phyloP scores from a whole-genome alignment of 305 asterid genomes.

The Fraxinus baroniana region DNA sequence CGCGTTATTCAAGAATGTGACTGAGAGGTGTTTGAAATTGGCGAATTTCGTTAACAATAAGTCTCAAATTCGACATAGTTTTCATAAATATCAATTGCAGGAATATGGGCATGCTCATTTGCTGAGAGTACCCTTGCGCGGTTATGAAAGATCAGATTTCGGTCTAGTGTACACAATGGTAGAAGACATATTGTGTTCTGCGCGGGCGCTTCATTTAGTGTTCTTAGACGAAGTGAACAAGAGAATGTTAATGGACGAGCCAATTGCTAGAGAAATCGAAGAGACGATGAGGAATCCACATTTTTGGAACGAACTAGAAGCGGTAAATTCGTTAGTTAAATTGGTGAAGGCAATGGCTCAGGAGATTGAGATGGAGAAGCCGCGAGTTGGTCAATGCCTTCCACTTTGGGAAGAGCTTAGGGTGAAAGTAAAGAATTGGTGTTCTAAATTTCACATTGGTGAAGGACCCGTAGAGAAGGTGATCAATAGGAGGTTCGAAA shows the following conservation, averaged over 20 bases:
- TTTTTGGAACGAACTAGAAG: slow-evolving; percentile 88
- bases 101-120: slow-evolving; percentile 71
- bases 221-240: slow-evolving; percentile 70
- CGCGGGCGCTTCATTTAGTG: slow-evolving; percentile 73
- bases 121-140: slow-evolving; percentile 52
- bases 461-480: slow-evolving; percentile 70
- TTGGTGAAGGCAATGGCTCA: slow-evolving; percentile 59
- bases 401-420: slow-evolving; percentile 91
- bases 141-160: slow-evolving; percentile 54
- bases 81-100: slow-evolving; percentile 74
- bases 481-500: slow-evolving; percentile 61
- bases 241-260: slow-evolving; percentile 56
- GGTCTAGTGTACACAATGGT: slow-evolving; percentile 53
- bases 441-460: slow-evolving; percentile 58
- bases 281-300: slow-evolving; percentile 80
- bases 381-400: slow-evolving; percentile 81
- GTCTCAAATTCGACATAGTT: slow-evolving; percentile 60
- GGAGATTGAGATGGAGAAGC: slow-evolving; percentile 74
- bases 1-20: slow-evolving; percentile 60
- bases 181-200: slow-evolving; percentile 76
- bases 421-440: slow-evolving; percentile 71
- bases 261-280: slow-evolving; percentile 63
- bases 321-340: slow-evolving; percentile 66
- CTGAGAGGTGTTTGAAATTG: slow-evolving; percentile 64
- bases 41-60: slow-evolving; percentile 63